Evolutionary conservation across 2,329 filamentous ascomycete species (phyloP), one percentile per base, ranked within the genome.

Genomic region (Scleromitrula shiraiana): DNA sequence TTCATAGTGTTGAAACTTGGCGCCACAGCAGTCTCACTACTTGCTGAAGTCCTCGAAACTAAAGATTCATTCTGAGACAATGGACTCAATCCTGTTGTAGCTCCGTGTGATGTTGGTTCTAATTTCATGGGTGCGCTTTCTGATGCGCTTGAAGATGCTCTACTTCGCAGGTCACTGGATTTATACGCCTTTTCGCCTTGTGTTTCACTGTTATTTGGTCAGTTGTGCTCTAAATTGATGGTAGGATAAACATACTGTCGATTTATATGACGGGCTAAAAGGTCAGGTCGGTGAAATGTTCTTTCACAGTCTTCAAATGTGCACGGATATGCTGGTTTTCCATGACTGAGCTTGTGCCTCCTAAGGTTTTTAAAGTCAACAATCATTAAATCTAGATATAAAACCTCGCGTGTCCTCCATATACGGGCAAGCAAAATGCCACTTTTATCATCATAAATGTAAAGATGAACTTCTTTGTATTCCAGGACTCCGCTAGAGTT

Each of bases 331-430:
- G 69, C 68, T 22, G 79, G 75, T 43, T 70, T 73, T 48, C 73
- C 68, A 60, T 82, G 78, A 56, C 76, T 79, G 32, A 80, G 64
- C 61, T 82, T 75, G 61, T 82, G 78, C 46, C 78, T 75, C 58
- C 78, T 80, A 24, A 12, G 42, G 36, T 37, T 1, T 8, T 20
- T 9, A 41, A 36, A 1, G 41, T 35, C 37, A 27, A 36, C 2
- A 42, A 15, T 47, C 24, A 22, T 20, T 27, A 15, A 12, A 35
- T 35, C 10, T 35, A 26, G 12, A 17, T 29, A 19, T 22, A 37
- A 15, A n/a, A 9, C 10, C 15, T 22, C 12, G 33, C 12, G 33
- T 15, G 7, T 37, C 19, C 33, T 4, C 12, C 7, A 22, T 37
- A 37, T 7, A 12, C 26, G 7, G 12, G 7, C 26, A 29, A 7